Base-by-base conservation (phyloP, 2,329 filamentous ascomycete genomes). In the Calonectria pauciramosa region DNA sequence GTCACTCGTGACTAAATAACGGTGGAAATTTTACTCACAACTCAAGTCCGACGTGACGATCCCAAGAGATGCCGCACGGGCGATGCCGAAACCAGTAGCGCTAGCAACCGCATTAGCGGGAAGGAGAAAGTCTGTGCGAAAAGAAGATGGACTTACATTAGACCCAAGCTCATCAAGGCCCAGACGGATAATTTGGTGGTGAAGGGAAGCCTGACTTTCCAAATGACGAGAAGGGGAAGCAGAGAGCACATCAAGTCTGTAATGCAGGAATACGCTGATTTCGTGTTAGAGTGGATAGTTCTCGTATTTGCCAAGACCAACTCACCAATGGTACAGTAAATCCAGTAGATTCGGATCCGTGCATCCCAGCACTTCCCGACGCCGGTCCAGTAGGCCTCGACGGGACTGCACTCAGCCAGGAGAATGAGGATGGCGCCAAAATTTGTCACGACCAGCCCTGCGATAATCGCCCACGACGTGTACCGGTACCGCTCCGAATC, bases 111-210 rank as follows among this genome's bases (percentile, higher is more conserved):
- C 13, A n/a, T 79, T 44, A 77, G 72, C 11, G 1, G 13, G 18
- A 52, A 52, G 23, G 8, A 38, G 4, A 26, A 4, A 23, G 44
- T 47, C 8, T 0, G 11, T 10, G 2, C 9, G 11, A 23, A n/a
- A 28, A 28, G 52, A n/a, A 3, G 18, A 20, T 28, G 1, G 18
- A 74, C 77, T 13, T 64, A 78, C 77, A 79, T 32, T 11, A 79
- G 59, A 72, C 83, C 83, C 11, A 85, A 68, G 56, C 83, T 83
- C 82, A 84, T 84, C n/a, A 85, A 71, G 0, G 78, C 80, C 67
- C 82, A 83, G 6, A 84, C 79, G 0, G 79, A 80, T 3, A 83
- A 30, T 73, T 85, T 85, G 1, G 80, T 84, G 34, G 69, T 78
- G 7, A 81, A 36, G 0, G 82, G 82, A 16, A 85, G 80, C 7